These are phyloP conservation scores for Zostera marina DNA, from an alignment of 116 monocot species.

Conservation along the genomic window DNA sequence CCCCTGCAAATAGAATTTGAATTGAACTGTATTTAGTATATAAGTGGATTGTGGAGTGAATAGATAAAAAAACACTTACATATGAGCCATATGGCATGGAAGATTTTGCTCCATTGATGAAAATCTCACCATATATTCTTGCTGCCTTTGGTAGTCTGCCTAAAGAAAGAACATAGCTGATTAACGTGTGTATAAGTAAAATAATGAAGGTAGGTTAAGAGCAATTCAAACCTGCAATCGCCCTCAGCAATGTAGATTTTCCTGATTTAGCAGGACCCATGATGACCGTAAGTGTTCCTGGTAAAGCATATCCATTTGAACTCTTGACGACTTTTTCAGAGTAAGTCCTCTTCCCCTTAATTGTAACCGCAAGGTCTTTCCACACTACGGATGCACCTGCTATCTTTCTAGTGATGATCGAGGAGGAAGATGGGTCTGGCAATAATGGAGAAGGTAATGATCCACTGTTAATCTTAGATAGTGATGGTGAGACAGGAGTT, in stretches of 20 bases:
- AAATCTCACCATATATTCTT: constrained; percentile 76
- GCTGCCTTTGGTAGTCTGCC: constrained; percentile 54
- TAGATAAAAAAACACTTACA: constrained; percentile 36
- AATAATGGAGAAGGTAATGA: constrained; percentile 47
- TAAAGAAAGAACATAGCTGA: constrained; percentile 13
- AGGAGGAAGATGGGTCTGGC: constrained; percentile 26
- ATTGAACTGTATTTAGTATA: too few species aligned
- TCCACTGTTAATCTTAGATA: constrained; percentile 53
- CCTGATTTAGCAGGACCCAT: constrained; percentile 98
- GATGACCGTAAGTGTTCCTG: constrained; percentile 89
- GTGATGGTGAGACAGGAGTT: constrained; percentile 45
- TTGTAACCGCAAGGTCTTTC: constrained; percentile 72
- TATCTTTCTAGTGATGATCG: constrained; percentile 42
- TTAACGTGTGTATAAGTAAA: not conserved
- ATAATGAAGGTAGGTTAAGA: not conserved
- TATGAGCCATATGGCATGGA: constrained; percentile 77
- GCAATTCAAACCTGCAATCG: constrained; percentile 53
- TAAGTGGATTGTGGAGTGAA: too few species aligned
- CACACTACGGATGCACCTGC: constrained; percentile 80
- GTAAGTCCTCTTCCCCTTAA: constrained; percentile 58
- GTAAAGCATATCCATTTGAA: constrained; percentile 89
- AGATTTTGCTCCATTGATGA: constrained; percentile 59
- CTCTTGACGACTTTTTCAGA: constrained; percentile 76
- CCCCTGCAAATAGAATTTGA: constrained; percentile 29
- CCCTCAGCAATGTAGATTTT: constrained; percentile 78